These are phyloP conservation scores for Gymnopus androsaceus DNA, from an alignment of 1,284 basidiomycete genomes.

Conservation along the genomic window DNA sequence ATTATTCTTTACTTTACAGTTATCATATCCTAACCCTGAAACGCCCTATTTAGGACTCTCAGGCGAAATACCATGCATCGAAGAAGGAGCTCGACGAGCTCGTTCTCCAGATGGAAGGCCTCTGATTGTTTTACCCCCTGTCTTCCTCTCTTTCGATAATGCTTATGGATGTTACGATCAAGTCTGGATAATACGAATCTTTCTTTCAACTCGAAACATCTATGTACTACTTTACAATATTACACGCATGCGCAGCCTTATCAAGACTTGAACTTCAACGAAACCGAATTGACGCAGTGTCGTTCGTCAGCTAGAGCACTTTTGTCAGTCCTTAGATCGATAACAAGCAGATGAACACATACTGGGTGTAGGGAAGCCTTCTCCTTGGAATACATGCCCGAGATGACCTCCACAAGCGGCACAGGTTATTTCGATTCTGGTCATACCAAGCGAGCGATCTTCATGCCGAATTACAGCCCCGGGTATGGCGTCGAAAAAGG, in stretches of 20 bases:
- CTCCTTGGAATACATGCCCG: constrained; percentile 93
- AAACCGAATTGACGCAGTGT: constrained; percentile 91
- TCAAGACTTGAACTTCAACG: constrained; percentile 76
- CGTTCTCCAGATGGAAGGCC: constrained; percentile 77
- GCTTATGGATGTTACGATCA: constrained; percentile 13
- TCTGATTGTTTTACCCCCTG: constrained; percentile 47
- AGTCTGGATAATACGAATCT: constrained; percentile 7
- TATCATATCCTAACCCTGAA: constrained; percentile 11
- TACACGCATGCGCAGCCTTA: no score
- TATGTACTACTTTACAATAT: neutral
- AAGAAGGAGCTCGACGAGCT: constrained; percentile 91
- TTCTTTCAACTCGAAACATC: neutral
- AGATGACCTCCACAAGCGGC: constrained; percentile 88
- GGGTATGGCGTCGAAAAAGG: constrained; percentile 93
- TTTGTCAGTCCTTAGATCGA: no score
- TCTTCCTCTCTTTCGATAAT: constrained; percentile 12
- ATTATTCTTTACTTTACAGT: constrained; percentile 16
- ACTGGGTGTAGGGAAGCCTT: constrained; percentile 76
- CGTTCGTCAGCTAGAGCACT: constrained; percentile 84
- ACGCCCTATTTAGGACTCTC: constrained; percentile 57
- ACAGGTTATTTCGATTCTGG: constrained; percentile 78
- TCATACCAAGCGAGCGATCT: constrained; percentile 58
- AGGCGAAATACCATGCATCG: constrained; percentile 74
- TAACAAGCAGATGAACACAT: no score
- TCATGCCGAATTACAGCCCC: constrained; percentile 82